These are phyloP conservation scores for Aspergillus coremiiformis DNA, from an alignment of 495 filamentous ascomycete species.

Conservation along the genomic window DNA sequence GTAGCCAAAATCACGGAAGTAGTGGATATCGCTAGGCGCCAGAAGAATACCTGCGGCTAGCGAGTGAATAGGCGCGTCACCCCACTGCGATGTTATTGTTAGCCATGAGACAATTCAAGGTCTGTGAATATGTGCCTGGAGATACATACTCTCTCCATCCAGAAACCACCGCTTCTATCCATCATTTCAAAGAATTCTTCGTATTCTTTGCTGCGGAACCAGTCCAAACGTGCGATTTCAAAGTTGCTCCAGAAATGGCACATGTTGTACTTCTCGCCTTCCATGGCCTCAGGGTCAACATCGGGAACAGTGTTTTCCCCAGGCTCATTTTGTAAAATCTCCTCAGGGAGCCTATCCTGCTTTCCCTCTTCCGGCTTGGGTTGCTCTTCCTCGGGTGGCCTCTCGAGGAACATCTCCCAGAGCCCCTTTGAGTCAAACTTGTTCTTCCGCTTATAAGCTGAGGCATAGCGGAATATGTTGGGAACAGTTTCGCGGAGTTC, in stretches of 20 bases:
- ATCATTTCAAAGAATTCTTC: slow-evolving; percentile 99
- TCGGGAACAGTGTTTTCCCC: slow-evolving; percentile 64
- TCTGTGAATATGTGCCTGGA: not conserved
- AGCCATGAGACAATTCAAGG: slow-evolving; percentile 16
- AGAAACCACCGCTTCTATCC: slow-evolving; percentile 96
- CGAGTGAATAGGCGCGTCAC: slow-evolving; percentile 97
- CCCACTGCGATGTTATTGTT: slow-evolving; percentile 60
- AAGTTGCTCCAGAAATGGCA: slow-evolving; percentile 99
- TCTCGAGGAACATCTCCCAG: slow-evolving; percentile 98
- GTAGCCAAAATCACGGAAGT: slow-evolving; percentile 99
- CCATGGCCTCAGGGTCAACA: slow-evolving; percentile 90
- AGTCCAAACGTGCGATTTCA: slow-evolving; percentile 90
- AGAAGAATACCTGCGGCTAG: slow-evolving; percentile 88
- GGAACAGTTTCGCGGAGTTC: slow-evolving; percentile 96
- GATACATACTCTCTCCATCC: slow-evolving; percentile 89
- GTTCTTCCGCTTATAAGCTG: slow-evolving; percentile 92
- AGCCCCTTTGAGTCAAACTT: slow-evolving; percentile 86
- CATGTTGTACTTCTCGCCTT: slow-evolving; percentile 98
- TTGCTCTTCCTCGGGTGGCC: slow-evolving; percentile 47
- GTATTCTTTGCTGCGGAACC: slow-evolving; percentile 93
- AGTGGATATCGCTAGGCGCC: slow-evolving; percentile 79
- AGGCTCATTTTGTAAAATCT: slow-evolving; percentile 71
- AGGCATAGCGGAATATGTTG: slow-evolving; percentile 98
- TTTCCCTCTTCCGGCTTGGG: slow-evolving; percentile 58
- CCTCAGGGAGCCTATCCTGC: slow-evolving; percentile 66